Evolutionary conservation across 176 grass and related monocot species (phyloP).

Genomic region (Bothriochloa decipiens): DNA sequence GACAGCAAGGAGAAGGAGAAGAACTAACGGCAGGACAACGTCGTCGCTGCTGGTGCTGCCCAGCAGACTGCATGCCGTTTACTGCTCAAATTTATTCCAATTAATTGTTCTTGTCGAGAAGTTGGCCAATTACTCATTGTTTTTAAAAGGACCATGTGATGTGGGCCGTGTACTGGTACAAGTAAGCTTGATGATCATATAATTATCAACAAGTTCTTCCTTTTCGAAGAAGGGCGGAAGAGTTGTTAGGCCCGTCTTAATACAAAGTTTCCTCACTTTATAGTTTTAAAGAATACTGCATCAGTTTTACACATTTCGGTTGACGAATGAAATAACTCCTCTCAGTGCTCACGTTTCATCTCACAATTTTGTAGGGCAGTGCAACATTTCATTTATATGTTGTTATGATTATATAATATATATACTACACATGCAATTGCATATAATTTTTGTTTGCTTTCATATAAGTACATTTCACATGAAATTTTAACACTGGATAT

Average conservation of each 20-base stretch:
- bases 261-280: neutral
- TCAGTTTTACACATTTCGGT: neutral
- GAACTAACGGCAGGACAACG: constrained; percentile 35
- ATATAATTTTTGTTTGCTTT: no score
- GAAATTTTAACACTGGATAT: no score
- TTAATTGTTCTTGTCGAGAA: neutral
- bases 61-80: neutral
- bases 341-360: neutral
- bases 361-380: neutral
- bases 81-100: neutral
- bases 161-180: constrained; percentile 31
- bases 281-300: neutral
- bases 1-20: constrained; percentile 63
- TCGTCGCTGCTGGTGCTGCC: neutral
- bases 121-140: neutral
- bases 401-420: no score
- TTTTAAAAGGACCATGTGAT: constrained; percentile 13
- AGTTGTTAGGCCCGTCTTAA: neutral
- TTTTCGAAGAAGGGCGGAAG: neutral
- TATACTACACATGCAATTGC: no score
- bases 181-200: constrained; percentile 23
- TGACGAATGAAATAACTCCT: neutral
- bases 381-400: no score
- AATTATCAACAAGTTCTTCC: neutral
- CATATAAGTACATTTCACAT: no score